phyloP scores from a whole-genome alignment of 2,329 filamentous ascomycete species.

The Pseudogymnoascus sp. region DNA sequence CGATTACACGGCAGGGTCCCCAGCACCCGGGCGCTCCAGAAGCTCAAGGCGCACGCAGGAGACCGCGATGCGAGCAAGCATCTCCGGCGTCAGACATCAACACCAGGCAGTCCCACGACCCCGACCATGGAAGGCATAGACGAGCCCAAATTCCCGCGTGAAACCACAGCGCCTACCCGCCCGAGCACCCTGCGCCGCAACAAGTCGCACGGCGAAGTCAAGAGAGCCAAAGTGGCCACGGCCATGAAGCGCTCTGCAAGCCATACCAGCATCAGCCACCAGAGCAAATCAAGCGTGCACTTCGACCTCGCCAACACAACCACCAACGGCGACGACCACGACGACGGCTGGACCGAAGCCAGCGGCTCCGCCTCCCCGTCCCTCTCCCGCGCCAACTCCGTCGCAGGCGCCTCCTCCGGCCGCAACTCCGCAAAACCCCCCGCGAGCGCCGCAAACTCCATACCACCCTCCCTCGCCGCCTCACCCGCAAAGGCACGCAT shows the following conservation, averaged over 20 bases:
- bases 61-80: constrained; percentile 16
- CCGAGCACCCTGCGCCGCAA: constrained; percentile 52
- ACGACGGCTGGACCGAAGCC: constrained; percentile 62
- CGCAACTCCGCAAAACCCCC: constrained; percentile 39
- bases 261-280: constrained; percentile 38
- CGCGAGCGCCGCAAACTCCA: constrained; percentile 27
- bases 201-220: constrained; percentile 50
- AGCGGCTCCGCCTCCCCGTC: constrained; percentile 56
- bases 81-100: constrained; percentile 7
- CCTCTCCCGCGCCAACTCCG: constrained; percentile 42
- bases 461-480: constrained; percentile 23
- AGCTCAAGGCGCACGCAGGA: constrained; percentile 23
- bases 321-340: constrained; percentile 30
- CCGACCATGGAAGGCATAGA: constrained; percentile 32
- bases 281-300: constrained; percentile 47
- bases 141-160: constrained; percentile 42
- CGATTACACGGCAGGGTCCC: constrained; percentile 24
- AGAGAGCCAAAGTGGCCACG: constrained; percentile 37
- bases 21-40: constrained; percentile 26
- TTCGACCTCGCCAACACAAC: constrained; percentile 41
- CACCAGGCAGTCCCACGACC: constrained; percentile 10
- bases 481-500: constrained; percentile 16
- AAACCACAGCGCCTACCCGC: constrained; percentile 39
- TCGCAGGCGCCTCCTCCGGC: constrained; percentile 38
- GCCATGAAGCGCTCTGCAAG: constrained; percentile 47